Evolutionary conservation across 2,329 filamentous ascomycete species (phyloP), one percentile per base, ranked within the genome.

Genomic region (Rutstroemia sp.): DNA sequence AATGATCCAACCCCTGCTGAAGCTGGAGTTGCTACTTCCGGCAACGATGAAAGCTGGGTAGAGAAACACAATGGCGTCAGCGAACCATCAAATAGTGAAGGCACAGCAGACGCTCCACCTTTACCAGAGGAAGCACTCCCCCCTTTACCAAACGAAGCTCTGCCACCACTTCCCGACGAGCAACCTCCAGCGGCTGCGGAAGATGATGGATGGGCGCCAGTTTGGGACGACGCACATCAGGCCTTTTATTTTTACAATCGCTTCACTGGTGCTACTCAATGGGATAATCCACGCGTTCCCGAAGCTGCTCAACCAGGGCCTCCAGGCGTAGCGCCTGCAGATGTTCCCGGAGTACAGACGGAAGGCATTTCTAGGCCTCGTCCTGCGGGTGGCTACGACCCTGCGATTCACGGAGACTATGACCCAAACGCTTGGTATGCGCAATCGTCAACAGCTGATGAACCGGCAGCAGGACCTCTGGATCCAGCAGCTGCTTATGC

Each of bases 341-440:
- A 34, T n/a, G 16, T 27, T 64, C 16, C 58, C 67, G 30, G 30
- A 42, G 61, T 66, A 64, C 47, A 65, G 30, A 16, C 21, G 16
- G 44, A 56, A 36, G 30, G 27, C 19, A 58, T 63, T 36, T 58
- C 67, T 48, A 63, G 64, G 59, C 69, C 69, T 63, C 63, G 73
- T 54, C 73, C 81, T 21, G 80, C 79, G 5, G 86, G 86, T 57
- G 91, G 92, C 59, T 99, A 99, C 75, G 96, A 97, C 69, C 94
- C 94, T 1, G 88, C 90, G 23, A 92, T 99, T 47, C 94, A 99
- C 70, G 94, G 94, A 64, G 88, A 92, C 74, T 99, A 96, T 75
- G 94, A 99, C 67, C 91, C 92, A 4, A 94, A 86, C 58, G 92
- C 94, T n/a, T 88, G 91, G 75, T 99, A 99, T 70, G 92, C 94